A percentile compares a stretch with the other conserved stretches of the same genome.
phyloP scores from a whole-genome alignment of 148 eudicot species.

The Vaccinium macrocarpon region DNA sequence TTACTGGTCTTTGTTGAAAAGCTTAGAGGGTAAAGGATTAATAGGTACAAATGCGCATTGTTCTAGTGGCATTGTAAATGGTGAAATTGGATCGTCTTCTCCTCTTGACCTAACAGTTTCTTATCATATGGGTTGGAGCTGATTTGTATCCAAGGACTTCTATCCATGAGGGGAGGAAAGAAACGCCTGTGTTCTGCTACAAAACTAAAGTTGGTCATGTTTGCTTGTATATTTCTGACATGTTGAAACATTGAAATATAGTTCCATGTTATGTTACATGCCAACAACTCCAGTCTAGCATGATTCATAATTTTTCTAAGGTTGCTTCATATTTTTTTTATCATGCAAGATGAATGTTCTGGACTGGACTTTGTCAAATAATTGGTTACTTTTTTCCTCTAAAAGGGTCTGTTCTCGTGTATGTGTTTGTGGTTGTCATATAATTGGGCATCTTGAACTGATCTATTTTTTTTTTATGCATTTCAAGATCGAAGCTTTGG shows the following conservation, averaged over 20 bases:
- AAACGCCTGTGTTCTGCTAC: background rate
- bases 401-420: background rate
- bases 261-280: background rate
- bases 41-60: background rate
- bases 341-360: background rate
- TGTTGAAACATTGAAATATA: background rate
- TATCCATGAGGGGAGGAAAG: background rate
- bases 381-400: background rate
- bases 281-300: background rate
- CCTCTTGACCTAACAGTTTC: background rate
- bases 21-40: background rate
- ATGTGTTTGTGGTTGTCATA: too few species aligned
- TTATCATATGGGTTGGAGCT: background rate
- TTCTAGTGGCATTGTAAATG: background rate
- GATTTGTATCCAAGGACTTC: background rate
- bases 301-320: background rate
- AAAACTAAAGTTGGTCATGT: background rate
- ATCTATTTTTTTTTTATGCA: conserved; percentile 9
- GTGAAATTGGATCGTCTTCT: background rate
- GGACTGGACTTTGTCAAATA: background rate
- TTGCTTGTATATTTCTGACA: background rate
- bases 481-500: conserved; percentile 89
- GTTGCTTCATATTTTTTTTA: background rate
- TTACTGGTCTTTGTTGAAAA: background rate
- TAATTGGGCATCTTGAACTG: conserved; percentile 1